A percentile compares a stretch with the other conserved stretches of the same genome.
Evolutionary conservation across 129 eudicot genomes (phyloP).

Genomic region (Cynara cardunculus): DNA sequence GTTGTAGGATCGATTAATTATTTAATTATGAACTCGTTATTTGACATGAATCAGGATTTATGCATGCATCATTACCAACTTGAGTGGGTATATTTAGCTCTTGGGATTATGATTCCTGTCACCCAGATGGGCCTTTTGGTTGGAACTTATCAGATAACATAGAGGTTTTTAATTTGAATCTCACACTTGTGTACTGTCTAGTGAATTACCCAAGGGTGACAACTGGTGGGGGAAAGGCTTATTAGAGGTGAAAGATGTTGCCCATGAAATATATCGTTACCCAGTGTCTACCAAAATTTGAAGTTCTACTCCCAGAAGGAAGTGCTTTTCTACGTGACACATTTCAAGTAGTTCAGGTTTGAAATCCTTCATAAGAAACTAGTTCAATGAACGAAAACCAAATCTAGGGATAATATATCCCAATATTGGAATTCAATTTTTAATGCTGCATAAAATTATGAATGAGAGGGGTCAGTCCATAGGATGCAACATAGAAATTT

Average conservation of each 20-base stretch:
- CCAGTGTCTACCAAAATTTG: too few relatives aligned
- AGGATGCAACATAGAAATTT: neutral
- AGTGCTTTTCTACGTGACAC: neutral
- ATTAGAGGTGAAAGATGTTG: neutral
- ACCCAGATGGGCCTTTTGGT: too few relatives aligned
- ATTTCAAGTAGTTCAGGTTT: neutral
- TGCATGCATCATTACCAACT: too few relatives aligned
- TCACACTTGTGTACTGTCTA: too few relatives aligned
- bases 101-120: too few relatives aligned
- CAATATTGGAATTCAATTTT: neutral
- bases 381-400: neutral
- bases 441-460: neutral
- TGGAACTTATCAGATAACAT: too few relatives aligned
- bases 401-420: neutral
- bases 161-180: too few relatives aligned
- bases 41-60: too few relatives aligned
- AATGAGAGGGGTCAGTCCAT: neutral
- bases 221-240: neutral
- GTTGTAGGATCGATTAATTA: neutral
- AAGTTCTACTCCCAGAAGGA: neutral
- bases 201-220: too few relatives aligned
- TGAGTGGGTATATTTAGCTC: too few relatives aligned
- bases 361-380: neutral
- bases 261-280: neutral
- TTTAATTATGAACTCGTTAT: too few relatives aligned